Base-by-base conservation (phyloP, 495 filamentous ascomycete genomes). In the Zalerion maritima region DNA sequence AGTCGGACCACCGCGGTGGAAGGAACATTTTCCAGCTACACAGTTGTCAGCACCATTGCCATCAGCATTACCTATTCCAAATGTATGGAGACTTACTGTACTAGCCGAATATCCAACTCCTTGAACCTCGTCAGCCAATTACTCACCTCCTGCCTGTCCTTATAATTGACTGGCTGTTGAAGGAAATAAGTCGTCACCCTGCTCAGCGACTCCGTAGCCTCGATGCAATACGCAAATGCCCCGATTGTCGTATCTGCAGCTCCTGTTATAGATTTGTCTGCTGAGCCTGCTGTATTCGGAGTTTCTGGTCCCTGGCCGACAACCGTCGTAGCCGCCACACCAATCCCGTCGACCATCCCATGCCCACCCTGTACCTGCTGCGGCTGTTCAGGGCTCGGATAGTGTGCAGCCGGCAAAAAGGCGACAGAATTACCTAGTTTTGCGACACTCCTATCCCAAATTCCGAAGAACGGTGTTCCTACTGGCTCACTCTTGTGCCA, bases 101-200 rank as follows among this genome's bases (percentile, higher is more conserved):
- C 50, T 6, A 63, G 38, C 1, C 49, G 46, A 1, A 63, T 26
- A 38, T 63, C 58, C 2, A 63, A 31, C 31, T 63, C 58, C 31
- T 60, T 63, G 35, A 63, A 63, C 3, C 55, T 34, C 4, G 45
- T 59, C 1, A 63, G 37, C 58, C 58, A 63, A 29, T 36, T 44
- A 13, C 46, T 39, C 10, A 58, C 42, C 26, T 54, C 49, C 6
- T 46, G 36, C 21, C 40, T 29, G 27, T 54, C 35, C 8, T 39
- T 27, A 8, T 52, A 42, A 21, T 61, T 42, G 21, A 57, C 41
- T 17, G 32, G 34, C 24, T 55, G 55, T 31, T 58, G 57, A 4
- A 61, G 34, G 34, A 58, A 60, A 32, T 46, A 55, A 8, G 42
- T 47, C 0, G 47, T 54, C 2, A 60, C 51, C 18, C 48, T 47